Evolutionary conservation across 257 asterid species (phyloP), one percentile per base, ranked within the genome.

Genomic region (Fraxinus excelsior): DNA sequence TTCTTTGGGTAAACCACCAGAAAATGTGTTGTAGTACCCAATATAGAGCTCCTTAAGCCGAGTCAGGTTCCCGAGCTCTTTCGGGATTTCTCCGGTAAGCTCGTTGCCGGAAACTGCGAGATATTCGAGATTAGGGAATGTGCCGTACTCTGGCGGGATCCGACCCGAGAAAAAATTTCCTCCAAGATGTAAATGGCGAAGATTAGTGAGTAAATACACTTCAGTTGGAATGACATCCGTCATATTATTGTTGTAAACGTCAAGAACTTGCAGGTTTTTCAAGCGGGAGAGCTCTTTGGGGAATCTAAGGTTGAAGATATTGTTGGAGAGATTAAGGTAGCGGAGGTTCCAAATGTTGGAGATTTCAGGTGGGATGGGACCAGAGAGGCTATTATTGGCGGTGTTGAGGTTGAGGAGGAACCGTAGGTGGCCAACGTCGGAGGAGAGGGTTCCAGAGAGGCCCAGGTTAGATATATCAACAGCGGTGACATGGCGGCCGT

Each of bases 41-140:
- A 94, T 81, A 84, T 94, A 94, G 26, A 94, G 93, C 83, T 94
- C 90, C 79, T 86, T 86, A 26, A 94, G 91, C 18, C 37, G 80
- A 0, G 90, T 83, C 38, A 94, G 35, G 77, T 94, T 92, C 2
- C 94, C 96, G 16, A 94, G 78, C 88, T 90, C 94, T 71, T 83
- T 82, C 3, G 98, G 98, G 7, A 94, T 90, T 14, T 64, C 67
- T 14, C 97, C 97, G 32, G 82, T 73, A 16, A 94, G 88, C 83
- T 84, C 98, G 76, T 94, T 92, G 1, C 97, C 97, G 18, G 97
- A 90, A 74, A 94, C 82, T 12, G 98, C 97, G 0, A 94, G 91
- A 76, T 92, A 92, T 25, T 92, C 96, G 19, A 94, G 85, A 42
- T 71, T 35, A 2, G 85, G 85, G 14, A 94, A 89, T 0, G 74